A percentile compares a stretch with the other conserved stretches of the same genome.
These are phyloP conservation scores for Leishmania gerbilli DNA, from an alignment of 208 protist species.

Conservation along the genomic window DNA sequence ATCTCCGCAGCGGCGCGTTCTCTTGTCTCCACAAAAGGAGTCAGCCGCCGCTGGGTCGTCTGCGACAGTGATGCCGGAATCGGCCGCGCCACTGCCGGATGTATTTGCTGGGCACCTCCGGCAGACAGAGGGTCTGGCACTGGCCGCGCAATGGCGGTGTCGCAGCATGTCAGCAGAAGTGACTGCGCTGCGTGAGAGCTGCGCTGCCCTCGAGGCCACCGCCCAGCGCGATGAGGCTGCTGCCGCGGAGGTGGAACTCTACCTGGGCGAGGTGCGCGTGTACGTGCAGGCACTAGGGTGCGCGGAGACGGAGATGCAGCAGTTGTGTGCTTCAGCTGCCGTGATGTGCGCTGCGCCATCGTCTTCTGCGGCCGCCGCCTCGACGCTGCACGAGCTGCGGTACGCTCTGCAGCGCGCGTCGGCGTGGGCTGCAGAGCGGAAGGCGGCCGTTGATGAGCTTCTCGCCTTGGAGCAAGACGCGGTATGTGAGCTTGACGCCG, in stretches of 20 bases:
- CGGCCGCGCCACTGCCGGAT: constrained; percentile 5
- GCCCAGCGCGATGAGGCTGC: constrained; percentile 12
- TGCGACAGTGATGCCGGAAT: background rate
- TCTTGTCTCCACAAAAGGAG: constrained; percentile 9
- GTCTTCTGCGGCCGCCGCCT: background rate
- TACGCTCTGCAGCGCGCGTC: constrained; percentile 8
- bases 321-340: constrained; percentile 4
- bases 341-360: background rate
- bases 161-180: constrained; percentile 17
- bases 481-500: constrained; percentile 10
- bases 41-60: background rate
- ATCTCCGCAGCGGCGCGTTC: background rate
- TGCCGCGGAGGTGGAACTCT: constrained; percentile 6
- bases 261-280: constrained; percentile 19
- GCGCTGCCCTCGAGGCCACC: constrained; percentile 1
- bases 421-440: background rate
- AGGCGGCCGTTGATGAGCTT: constrained; percentile 9
- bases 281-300: constrained; percentile 34
- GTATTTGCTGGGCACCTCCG: constrained; percentile 14
- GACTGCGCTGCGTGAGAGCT: constrained; percentile 16
- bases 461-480: constrained; percentile 10
- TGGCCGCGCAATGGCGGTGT: constrained; percentile 19
- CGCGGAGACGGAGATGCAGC: constrained; percentile 24
- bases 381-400: constrained; percentile 15
- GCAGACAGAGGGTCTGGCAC: constrained; percentile 22